Evolutionary conservation across 2,329 filamentous ascomycete genomes (phyloP).

Genomic region (Phyllosticta citrichinensis): DNA sequence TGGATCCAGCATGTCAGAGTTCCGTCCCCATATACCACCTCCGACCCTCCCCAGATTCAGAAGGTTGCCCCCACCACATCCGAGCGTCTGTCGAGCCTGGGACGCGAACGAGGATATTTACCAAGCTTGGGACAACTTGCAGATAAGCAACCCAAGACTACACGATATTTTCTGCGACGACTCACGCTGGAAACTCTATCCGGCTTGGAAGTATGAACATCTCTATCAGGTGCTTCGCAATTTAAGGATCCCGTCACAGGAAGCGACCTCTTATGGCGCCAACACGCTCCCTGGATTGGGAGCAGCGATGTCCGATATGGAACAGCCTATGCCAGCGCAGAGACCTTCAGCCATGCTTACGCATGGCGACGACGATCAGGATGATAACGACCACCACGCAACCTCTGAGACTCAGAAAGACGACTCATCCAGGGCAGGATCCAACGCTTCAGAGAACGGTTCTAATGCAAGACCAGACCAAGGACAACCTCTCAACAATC

Average conservation of each 20-base stretch:
- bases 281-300: neutral
- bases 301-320: neutral
- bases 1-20: too few relatives aligned
- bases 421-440: too few relatives aligned
- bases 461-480: too few relatives aligned
- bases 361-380: too few relatives aligned
- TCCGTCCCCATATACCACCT: too few relatives aligned
- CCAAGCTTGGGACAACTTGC: neutral
- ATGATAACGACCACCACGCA: too few relatives aligned
- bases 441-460: too few relatives aligned
- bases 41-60: neutral
- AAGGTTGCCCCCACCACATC: neutral
- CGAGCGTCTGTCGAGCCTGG: neutral
- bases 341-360: neutral
- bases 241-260: neutral
- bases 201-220: neutral
- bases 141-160: neutral
- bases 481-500: too few relatives aligned
- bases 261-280: neutral
- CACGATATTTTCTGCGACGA: neutral
- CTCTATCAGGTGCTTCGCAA: neutral
- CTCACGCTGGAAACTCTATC: neutral
- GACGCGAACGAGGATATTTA: too few relatives aligned
- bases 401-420: too few relatives aligned
- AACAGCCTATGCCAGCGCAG: neutral